Evolutionary conservation across 108 stramenopile species (phyloP), one percentile per base, ranked within the genome.

Genomic region (Discostella stelligeroides): DNA sequence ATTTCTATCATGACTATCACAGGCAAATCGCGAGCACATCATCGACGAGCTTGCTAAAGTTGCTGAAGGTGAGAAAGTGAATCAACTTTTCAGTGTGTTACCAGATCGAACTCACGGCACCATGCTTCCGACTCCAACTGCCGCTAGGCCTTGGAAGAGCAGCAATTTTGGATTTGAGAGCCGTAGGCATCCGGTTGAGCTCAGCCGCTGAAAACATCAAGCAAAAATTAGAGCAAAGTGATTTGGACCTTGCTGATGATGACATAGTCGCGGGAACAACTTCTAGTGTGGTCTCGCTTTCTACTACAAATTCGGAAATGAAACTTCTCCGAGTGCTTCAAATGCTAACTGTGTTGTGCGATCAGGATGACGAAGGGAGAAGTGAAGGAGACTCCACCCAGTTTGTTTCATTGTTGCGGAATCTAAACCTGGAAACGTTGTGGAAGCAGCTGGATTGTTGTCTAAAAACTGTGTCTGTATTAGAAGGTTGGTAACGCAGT

Each of bases 271-370:
- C 56, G 28, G 66, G 77, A 24, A 79, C 83, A 2, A 85, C 87
- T 25, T 90, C 91, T 29, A 87, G 85, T 51, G 90, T 95, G 17
- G 86, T 95, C 13, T 85, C 91, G 20, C 84, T 97, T 8, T 89
- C 90, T 61, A 90, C 94, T 8, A 92, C 87, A 58, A 90, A 85
- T 24, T 91, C 82, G 55, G 96, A 97, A 76, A 62, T 92, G 58
- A 96, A 96, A 63, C 83, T 97, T 20, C 86, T 97, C 20, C 76
- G 95, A 13, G 96, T 97, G 11, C 78, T 97, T 21, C 95, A 96
- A 70, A 92, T 92, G 20, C 79, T 97, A 15, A 80, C 86, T 45
- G 72, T 86, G 12, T 75, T 97, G 23, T 91, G 92, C 42, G 62
- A 75, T 29, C 79, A 88, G 15, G 89, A 86, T 18, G 75, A 66